Conservation (phyloP, 768 basidiomycete genomes). For the Agaricus sinodeliciosus region DNA sequence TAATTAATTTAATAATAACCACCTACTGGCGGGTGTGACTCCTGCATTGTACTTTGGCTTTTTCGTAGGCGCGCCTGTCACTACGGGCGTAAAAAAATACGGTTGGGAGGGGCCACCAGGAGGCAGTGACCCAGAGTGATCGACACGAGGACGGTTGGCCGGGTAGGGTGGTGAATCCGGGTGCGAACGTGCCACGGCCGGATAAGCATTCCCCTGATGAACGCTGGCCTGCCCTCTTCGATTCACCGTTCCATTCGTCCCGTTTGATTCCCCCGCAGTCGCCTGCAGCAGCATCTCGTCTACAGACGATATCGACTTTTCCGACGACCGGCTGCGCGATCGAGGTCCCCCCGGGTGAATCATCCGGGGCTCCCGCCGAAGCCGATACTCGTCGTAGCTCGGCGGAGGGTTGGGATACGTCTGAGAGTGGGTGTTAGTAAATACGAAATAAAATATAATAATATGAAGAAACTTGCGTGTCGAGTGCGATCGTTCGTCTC, state of each 20-base stretch:
- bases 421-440: constrained; percentile 1
- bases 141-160: constrained; percentile 12
- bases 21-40: constrained; percentile 8
- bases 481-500: too few relatives aligned
- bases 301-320: constrained; percentile 28
- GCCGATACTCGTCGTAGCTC: constrained; percentile 5
- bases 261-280: constrained; percentile 23
- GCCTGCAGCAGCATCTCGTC: constrained; percentile 41
- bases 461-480: too few relatives aligned
- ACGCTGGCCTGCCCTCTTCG: neutral
- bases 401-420: constrained; percentile 9
- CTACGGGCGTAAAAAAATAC: constrained; percentile 65
- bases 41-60: constrained; percentile 45
- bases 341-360: constrained; percentile 19
- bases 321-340: constrained; percentile 28
- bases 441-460: too few relatives aligned
- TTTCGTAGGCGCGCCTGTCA: constrained; percentile 67
- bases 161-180: constrained; percentile 9
- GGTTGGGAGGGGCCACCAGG: constrained; percentile 26
- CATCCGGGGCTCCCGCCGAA: constrained; percentile 10
- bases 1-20: too few relatives aligned
- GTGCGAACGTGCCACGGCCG: constrained; percentile 10
- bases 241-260: constrained; percentile 1
- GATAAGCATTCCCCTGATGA: constrained; percentile 2
- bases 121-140: constrained; percentile 12